Conservation (phyloP, 2,329 filamentous ascomycete genomes). For the Exophiala xenobiotica region DNA sequence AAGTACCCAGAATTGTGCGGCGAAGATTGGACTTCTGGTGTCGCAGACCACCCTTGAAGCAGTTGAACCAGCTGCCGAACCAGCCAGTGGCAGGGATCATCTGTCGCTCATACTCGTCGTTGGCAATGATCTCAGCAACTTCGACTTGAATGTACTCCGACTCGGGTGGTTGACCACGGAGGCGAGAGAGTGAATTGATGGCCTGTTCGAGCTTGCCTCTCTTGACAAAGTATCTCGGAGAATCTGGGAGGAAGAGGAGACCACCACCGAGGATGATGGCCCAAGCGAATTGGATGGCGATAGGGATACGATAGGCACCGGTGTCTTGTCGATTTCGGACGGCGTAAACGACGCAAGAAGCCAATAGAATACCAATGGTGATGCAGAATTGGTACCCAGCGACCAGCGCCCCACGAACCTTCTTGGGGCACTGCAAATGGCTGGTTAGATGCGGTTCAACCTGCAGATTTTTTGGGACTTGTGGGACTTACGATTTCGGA, state of each 20-base stretch:
- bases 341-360: slow-evolving; percentile 71
- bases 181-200: slow-evolving; percentile 59
- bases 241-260: slow-evolving; percentile 77
- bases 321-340: slow-evolving; percentile 63
- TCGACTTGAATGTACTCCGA: slow-evolving; percentile 76
- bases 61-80: slow-evolving; percentile 66
- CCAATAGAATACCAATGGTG: slow-evolving; percentile 74
- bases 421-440: slow-evolving; percentile 56
- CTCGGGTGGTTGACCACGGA: slow-evolving; percentile 72
- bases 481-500: slow-evolving; percentile 68
- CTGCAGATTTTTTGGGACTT: neutral
- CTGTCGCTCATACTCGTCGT: slow-evolving; percentile 72
- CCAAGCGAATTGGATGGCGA: slow-evolving; percentile 78
- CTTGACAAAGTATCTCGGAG: slow-evolving; percentile 82
- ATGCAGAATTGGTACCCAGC: slow-evolving; percentile 82
- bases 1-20: slow-evolving; percentile 68
- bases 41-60: slow-evolving; percentile 58
- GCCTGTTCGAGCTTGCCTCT: slow-evolving; percentile 68
- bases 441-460: neutral
- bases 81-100: slow-evolving; percentile 63
- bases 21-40: slow-evolving; percentile 58
- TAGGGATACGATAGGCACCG: slow-evolving; percentile 76
- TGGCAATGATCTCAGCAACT: slow-evolving; percentile 82
- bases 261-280: slow-evolving; percentile 69
- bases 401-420: slow-evolving; percentile 75